Conservation (phyloP, 352 stramenopile species). For the Phytophthora pini region DNA sequence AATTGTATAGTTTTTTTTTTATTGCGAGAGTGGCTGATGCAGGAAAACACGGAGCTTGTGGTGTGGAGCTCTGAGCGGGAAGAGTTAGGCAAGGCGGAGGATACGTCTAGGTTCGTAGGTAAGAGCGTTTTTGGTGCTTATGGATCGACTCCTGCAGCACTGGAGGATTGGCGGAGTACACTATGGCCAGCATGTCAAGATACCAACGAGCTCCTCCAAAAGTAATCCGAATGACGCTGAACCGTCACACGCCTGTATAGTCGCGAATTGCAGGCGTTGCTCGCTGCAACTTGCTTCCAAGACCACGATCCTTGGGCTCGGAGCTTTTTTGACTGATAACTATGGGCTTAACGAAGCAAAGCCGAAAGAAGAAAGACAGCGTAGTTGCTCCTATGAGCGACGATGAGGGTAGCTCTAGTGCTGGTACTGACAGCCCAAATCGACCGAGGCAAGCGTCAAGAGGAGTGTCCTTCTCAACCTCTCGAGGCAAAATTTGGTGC, state of each 20-base stretch:
- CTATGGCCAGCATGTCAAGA: too few relatives aligned
- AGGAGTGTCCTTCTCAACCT: conserved; percentile 32
- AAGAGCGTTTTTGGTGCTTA: too few relatives aligned
- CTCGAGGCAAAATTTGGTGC: conserved; percentile 38
- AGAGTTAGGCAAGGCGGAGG: too few relatives aligned
- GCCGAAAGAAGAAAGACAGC: conserved; percentile 18
- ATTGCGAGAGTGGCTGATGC: conserved; percentile 1
- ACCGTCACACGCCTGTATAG: conserved; percentile 22
- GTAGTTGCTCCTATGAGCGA: conserved; percentile 28
- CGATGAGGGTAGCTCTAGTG: conserved; percentile 12
- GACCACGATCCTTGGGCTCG: neutral
- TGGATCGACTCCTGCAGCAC: too few relatives aligned
- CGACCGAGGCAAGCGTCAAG: conserved; percentile 10
- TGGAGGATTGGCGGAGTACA: too few relatives aligned
- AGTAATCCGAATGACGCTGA: conserved; percentile 9
- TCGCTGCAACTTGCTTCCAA: neutral
- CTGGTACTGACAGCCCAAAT: neutral
- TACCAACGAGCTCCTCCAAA: neutral
- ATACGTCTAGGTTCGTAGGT: too few relatives aligned
- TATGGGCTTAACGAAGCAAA: conserved; percentile 31
- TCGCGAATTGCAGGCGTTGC: conserved; percentile 3
- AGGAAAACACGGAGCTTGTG: neutral
- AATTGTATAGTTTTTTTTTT: neutral
- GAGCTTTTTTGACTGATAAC: neutral
- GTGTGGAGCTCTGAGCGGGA: neutral